Conservation (phyloP, 2,329 filamentous ascomycete species). For the Daldinia sp. region DNA sequence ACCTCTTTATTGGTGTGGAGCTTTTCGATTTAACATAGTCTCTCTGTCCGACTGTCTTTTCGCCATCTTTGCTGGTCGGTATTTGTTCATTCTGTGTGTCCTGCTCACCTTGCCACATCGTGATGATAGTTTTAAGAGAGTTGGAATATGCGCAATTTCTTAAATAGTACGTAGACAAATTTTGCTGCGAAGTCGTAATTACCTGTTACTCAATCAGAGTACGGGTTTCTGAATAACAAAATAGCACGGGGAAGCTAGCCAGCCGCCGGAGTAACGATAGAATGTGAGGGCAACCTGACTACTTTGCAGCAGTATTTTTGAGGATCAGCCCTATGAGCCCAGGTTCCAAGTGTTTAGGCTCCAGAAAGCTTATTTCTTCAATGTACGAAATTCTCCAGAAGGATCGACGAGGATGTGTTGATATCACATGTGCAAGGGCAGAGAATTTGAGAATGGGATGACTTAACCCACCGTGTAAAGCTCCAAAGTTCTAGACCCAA, state of each 20-base stretch:
- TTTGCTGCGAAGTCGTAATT: not conserved
- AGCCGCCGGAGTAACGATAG: no score
- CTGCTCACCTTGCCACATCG: conserved; percentile 20
- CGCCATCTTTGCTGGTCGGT: conserved; percentile 19
- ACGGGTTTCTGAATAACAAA: not conserved
- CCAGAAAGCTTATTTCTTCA: conserved; percentile 12
- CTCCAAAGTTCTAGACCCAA: conserved; percentile 13
- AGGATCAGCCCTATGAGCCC: not conserved
- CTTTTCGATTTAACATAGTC: conserved; percentile 24
- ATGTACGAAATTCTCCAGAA: conserved; percentile 25
- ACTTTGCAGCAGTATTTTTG: not conserved
- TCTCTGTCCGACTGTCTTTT: conserved; percentile 28
- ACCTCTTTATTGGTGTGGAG: not conserved
- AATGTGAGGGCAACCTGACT: not conserved
- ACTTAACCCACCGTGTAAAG: conserved; percentile 4
- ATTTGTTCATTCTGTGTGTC: conserved; percentile 8
- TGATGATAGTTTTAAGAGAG: not conserved
- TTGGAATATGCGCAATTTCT: not conserved
- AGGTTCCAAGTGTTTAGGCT: not conserved
- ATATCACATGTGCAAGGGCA: conserved; percentile 23
- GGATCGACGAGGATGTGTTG: conserved; percentile 15
- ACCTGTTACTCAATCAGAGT: not conserved
- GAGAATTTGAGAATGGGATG: conserved; percentile 15
- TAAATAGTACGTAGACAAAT: not conserved
- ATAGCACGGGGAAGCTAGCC: no score